phyloP scores from a whole-genome alignment of 2,329 filamentous ascomycete species.

The Colletotrichum filicis region DNA sequence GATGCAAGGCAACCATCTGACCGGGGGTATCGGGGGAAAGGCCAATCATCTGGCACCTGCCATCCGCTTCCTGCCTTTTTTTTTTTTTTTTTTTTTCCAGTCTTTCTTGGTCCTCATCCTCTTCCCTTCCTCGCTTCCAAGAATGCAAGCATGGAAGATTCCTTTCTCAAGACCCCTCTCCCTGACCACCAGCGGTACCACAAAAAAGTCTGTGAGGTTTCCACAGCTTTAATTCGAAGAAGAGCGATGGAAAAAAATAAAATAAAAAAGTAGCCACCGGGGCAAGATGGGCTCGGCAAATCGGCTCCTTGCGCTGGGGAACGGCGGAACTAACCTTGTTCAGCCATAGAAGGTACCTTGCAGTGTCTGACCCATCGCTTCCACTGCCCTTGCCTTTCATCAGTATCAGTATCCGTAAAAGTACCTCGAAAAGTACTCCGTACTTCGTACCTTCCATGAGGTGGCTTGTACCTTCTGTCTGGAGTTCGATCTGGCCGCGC shows the following conservation, averaged over 20 bases:
- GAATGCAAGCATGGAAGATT: not conserved
- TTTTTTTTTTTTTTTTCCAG: not conserved
- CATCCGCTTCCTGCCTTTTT: slow-evolving; percentile 21
- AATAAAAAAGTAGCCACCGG: slow-evolving; percentile 10
- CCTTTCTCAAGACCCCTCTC: not conserved
- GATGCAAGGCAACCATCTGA: slow-evolving; percentile 13
- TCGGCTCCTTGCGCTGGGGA: slow-evolving; percentile 9
- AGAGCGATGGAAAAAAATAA: slow-evolving; percentile 13
- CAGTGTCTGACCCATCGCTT: not conserved
- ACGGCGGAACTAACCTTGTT: slow-evolving; percentile 3
- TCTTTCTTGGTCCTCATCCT: not conserved
- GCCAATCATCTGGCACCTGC: slow-evolving; percentile 16
- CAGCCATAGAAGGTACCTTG: not conserved
- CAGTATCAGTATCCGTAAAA: no score
- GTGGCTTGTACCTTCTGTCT: not conserved
- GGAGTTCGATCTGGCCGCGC: not conserved
- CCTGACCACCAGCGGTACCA: not conserved
- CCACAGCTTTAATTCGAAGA: slow-evolving; percentile 20
- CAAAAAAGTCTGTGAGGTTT: not conserved
- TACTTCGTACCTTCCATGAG: no score
- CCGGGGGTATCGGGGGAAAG: not conserved
- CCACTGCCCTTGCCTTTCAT: not conserved
- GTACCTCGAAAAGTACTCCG: no score
- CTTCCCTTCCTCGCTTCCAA: not conserved
- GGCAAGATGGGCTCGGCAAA: slow-evolving; percentile 20